Evolutionary conservation across 495 filamentous ascomycete genomes (phyloP), one percentile per base, ranked within the genome.

Genomic region (Lichina pygmaea): DNA sequence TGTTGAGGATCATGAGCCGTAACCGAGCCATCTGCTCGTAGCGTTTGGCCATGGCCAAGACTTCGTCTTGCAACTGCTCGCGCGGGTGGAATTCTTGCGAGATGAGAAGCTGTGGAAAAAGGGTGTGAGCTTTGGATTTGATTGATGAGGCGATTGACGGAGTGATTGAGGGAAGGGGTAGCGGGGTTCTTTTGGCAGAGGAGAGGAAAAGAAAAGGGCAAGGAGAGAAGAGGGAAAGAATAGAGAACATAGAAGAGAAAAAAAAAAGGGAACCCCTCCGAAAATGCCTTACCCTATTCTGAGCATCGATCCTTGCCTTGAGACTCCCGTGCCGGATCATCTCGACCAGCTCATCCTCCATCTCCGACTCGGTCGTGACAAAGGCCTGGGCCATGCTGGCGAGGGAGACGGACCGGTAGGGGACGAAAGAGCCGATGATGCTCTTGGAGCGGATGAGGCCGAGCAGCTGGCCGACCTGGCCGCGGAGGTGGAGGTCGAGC

Each of bases 401-500:
- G 10, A 65, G 50, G 7, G 56, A 57, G 44, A 64, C 61, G 34
- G 52, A 46, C 46, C 53, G 55, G 52, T 62, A 65, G 12, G 62
- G 60, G 33, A 56, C 58, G 46, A 72, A 72, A 57, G 92, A 95
- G 56, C 93, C 83, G 44, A 86, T 69, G 49, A 97, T 94, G 46
- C 84, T 78, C 58, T 94, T 94, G 52, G 70, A 78, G 49, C 91
- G 71, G 53, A 97, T 78, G 41, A 64, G 59, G 16, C 66, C 61
- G 60, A 80, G 84, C 30, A 97, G 62, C 6, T 62, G 61, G n/a
- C 62, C 51, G 15, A 92, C 62, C 44, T 89, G 80, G 44, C 66
- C 72, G 41, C 85, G 77, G 6, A 97, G 70, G 56, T 94, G 76
- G 34, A 94, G 62, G 53, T 97, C 91, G 9, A 94, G 75, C 13